Percentiles rank a stretch among this genome's conserved stretches.
These are phyloP conservation scores for Tremella mesenterica DNA, from an alignment of 768 basidiomycete species.

Conservation along the genomic window DNA sequence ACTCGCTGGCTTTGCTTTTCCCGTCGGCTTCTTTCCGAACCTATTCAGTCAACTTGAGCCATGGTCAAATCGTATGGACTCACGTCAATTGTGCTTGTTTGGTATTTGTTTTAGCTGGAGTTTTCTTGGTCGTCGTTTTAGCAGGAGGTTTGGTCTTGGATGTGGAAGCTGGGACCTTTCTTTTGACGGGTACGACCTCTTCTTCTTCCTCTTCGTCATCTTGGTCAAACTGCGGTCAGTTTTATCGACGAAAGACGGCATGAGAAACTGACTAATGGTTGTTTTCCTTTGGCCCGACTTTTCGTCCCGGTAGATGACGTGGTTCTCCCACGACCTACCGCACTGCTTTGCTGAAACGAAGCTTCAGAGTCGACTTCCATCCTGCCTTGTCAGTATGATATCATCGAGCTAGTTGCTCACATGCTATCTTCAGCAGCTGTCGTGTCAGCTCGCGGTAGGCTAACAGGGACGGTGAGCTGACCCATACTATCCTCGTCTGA, in stretches of 20 bases:
- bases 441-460: background rate
- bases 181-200: conserved; percentile 24
- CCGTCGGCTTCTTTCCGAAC: conserved; percentile 15
- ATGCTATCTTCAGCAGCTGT: conserved; percentile 14
- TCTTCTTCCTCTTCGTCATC: conserved; percentile 37
- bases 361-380: conserved; percentile 51
- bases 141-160: conserved; percentile 8
- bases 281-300: conserved; percentile 27
- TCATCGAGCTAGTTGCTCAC: too few relatives aligned
- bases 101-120: conserved; percentile 4
- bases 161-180: conserved; percentile 6
- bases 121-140: conserved; percentile 50
- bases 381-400: too few relatives aligned
- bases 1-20: conserved; percentile 19
- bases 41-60: background rate
- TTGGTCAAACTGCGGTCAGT: conserved; percentile 10
- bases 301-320: conserved; percentile 33
- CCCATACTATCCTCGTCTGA: conserved; percentile 43
- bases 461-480: conserved; percentile 9
- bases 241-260: too few relatives aligned
- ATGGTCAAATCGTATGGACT: background rate
- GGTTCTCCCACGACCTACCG: conserved; percentile 20
- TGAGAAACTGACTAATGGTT: conserved; percentile 27
- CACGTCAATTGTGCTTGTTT: conserved; percentile 1
- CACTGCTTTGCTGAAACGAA: conserved; percentile 49